These are phyloP conservation scores for Xanthoconium purpureum DNA, from an alignment of 768 basidiomycete genomes.

Conservation along the genomic window DNA sequence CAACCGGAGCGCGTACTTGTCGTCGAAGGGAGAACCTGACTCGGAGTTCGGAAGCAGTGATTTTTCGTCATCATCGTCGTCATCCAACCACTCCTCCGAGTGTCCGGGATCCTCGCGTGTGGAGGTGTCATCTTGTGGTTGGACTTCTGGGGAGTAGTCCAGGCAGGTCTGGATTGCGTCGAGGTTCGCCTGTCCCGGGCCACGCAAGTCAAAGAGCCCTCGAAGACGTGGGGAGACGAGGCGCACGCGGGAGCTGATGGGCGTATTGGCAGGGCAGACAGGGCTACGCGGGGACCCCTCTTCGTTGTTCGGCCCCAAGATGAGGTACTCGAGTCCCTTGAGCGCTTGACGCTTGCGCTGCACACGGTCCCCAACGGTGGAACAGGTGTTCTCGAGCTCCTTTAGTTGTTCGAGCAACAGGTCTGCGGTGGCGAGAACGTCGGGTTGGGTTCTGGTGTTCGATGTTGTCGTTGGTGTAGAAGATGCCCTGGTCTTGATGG, in stretches of 20 bases:
- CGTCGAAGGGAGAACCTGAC: conserved; percentile 19
- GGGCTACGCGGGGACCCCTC: conserved; percentile 18
- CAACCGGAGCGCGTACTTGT: conserved; percentile 18
- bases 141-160: conserved; percentile 22
- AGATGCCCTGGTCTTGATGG: conserved; percentile 5
- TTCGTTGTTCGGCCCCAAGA: conserved; percentile 2
- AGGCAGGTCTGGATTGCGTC: conserved; percentile 22
- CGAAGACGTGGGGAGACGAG: conserved; percentile 27
- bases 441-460: conserved; percentile 1
- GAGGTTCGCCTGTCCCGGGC: conserved; percentile 25
- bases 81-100: conserved; percentile 24
- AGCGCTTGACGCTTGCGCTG: conserved; percentile 21
- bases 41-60: conserved; percentile 19
- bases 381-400: conserved; percentile 24
- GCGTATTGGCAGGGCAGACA: conserved; percentile 23
- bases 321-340: conserved; percentile 24
- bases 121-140: neutral
- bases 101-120: conserved; percentile 7
- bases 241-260: conserved; percentile 12
- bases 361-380: conserved; percentile 23
- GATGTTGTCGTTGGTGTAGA: neutral
- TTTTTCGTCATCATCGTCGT: conserved; percentile 29
- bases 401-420: conserved; percentile 27
- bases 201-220: conserved; percentile 30
- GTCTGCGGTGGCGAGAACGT: conserved; percentile 31